phyloP scores from a whole-genome alignment of 129 eudicot species.

The Smallanthus sonchifolius region DNA sequence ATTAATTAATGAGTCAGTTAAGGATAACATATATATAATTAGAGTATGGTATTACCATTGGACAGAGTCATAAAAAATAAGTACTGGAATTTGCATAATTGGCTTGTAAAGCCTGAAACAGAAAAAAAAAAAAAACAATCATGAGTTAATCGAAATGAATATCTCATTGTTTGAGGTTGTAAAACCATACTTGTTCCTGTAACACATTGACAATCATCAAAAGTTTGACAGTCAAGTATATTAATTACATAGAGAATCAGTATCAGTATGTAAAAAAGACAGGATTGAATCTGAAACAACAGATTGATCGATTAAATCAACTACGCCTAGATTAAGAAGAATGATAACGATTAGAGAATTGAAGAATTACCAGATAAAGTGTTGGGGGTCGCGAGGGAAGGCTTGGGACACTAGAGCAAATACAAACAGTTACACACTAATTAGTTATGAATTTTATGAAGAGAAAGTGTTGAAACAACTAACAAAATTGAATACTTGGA shows the following conservation, averaged over 20 bases:
- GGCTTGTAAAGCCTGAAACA: constrained; percentile 11
- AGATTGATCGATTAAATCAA: background rate
- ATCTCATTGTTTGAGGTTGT: background rate
- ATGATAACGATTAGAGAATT: background rate
- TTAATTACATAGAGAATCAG: background rate
- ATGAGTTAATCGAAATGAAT: background rate
- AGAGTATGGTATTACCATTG: too few relatives aligned
- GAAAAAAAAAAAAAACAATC: background rate
- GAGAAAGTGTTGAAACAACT: background rate
- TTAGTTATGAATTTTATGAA: background rate
- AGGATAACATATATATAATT: too few relatives aligned
- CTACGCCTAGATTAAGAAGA: background rate
- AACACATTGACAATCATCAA: background rate
- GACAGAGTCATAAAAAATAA: too few relatives aligned
- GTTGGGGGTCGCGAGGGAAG: background rate
- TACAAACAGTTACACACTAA: background rate
- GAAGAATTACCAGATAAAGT: background rate
- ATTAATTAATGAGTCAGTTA: too few relatives aligned
- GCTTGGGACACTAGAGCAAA: background rate
- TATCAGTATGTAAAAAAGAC: background rate
- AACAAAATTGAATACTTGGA: too few relatives aligned
- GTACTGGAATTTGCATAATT: constrained; percentile 43
- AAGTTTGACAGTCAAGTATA: constrained; percentile 5
- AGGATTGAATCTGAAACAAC: background rate
- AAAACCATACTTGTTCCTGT: background rate